Evolutionary conservation across 441 rosid species (phyloP), one percentile per base, ranked within the genome.

Genomic region (Erysimum cheiri): DNA sequence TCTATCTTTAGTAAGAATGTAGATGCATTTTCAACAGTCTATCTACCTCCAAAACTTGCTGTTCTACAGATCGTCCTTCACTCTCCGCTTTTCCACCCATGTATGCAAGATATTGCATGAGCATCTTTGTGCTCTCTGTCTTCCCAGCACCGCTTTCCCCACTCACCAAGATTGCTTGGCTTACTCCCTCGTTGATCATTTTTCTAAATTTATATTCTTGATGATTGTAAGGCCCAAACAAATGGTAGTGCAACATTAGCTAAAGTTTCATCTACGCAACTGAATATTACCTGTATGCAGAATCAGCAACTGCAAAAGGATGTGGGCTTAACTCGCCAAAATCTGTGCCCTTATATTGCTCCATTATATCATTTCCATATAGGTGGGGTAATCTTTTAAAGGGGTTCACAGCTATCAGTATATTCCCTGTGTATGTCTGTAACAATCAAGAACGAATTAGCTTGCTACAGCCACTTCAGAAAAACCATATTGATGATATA

Each of bases 81-180:
- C 73, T 58, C 74, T 50, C 84, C 56, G 76, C 74, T 84, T 79
- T 84, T 59, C 92, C 95, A 61, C 95, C 95, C 95, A 88, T 84
- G 74, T 78, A 81, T 49, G 95, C 95, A 72, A 88, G 88, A 80
- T 87, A 88, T 3, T 55, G 73, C 95, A 88, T 88, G 71, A 88
- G 90, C 90, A 84, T 84, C 80, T 88, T 88, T 37, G 95, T 88
- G 81, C 87, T 85, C 85, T 88, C 95, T 35, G 95, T 88, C 82
- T 88, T 88, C 72, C 95, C 95, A 26, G 92, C 95, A 76, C 95
- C 95, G 50, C 95, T 88, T 71, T 88, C 95, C 31, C 95, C 95
- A 72, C 95, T 88, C 71, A 88, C 95, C 81, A 88, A 80, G 60
- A 88, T 88, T 55, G 94, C 64, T 67, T 89, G 95, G 78, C 92